Percentiles rank a stretch among this genome's conserved stretches.
Evolutionary conservation across 257 asterid species (phyloP).

Genomic region (Pogostemon cablin): DNA sequence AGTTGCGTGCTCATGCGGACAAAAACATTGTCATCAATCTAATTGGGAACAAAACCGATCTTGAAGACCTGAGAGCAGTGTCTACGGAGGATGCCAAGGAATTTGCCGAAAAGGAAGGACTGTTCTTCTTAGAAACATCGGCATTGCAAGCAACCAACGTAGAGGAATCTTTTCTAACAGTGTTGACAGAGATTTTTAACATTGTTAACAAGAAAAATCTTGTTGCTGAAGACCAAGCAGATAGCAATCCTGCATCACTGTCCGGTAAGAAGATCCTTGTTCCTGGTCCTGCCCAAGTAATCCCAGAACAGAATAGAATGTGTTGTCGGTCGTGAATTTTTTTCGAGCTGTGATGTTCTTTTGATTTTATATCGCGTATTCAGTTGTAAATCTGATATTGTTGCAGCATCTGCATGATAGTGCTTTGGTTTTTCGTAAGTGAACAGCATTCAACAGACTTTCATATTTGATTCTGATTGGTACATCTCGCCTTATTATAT

Average conservation of each 20-base stretch:
- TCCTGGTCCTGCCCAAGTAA: slow-evolving; percentile 69
- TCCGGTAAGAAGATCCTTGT: slow-evolving; percentile 61
- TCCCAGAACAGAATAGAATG: slow-evolving; percentile 65
- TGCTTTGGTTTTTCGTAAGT: slow-evolving; percentile 29
- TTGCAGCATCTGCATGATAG: slow-evolving; percentile 15
- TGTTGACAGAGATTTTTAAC: slow-evolving; percentile 76
- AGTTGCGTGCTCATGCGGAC: slow-evolving; percentile 53
- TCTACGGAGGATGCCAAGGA: slow-evolving; percentile 78
- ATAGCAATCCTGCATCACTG: slow-evolving; percentile 54
- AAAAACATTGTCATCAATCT: slow-evolving; percentile 76
- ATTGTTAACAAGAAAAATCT: slow-evolving; percentile 71
- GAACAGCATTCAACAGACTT: neutral
- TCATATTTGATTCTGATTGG: slow-evolving; percentile 16
- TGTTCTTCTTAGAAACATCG: slow-evolving; percentile 79
- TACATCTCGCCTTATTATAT: neutral
- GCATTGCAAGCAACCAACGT: slow-evolving; percentile 69
- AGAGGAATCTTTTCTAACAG: slow-evolving; percentile 67
- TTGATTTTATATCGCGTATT: slow-evolving; percentile 28
- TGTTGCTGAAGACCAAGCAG: slow-evolving; percentile 51
- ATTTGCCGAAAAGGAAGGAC: slow-evolving; percentile 65
- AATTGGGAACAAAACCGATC: slow-evolving; percentile 72
- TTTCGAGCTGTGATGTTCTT: neutral
- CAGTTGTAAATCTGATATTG: slow-evolving; percentile 31
- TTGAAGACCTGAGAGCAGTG: slow-evolving; percentile 72
- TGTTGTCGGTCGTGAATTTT: slow-evolving; percentile 53